phyloP scores from a whole-genome alignment of 179 eudicot genomes.

The Nepenthes alata region DNA sequence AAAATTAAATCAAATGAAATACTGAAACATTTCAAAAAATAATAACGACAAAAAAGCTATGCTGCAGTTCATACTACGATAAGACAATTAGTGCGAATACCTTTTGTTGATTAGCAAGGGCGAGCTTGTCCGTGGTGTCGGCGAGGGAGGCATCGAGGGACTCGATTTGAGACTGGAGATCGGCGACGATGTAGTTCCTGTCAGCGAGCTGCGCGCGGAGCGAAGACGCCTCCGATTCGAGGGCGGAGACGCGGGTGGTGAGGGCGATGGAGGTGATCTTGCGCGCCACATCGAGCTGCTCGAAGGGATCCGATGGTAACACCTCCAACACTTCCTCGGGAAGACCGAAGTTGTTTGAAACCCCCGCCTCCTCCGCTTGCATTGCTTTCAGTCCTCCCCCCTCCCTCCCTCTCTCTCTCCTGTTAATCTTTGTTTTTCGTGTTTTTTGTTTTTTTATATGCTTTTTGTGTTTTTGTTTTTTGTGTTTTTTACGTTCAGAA shows the following conservation, averaged over 20 bases:
- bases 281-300: conserved; percentile 84
- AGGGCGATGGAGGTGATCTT: conserved; percentile 96
- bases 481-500: no score
- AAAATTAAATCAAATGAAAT: no score
- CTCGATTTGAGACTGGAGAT: conserved; percentile 46
- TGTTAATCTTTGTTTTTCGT: neutral
- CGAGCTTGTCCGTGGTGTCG: conserved; percentile 37
- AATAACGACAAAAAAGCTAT: neutral
- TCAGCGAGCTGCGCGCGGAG: conserved; percentile 48
- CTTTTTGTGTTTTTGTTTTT: neutral
- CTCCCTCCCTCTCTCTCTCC: neutral
- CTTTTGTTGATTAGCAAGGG: conserved; percentile 38
- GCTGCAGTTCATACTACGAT: neutral
- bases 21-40: neutral
- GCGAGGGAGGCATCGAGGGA: conserved; percentile 47
- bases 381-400: neutral
- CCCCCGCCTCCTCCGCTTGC: conserved; percentile 9
- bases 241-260: conserved; percentile 68
- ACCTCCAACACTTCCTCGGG: conserved; percentile 53
- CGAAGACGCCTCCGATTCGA: conserved; percentile 57
- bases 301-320: conserved; percentile 75
- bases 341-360: conserved; percentile 42
- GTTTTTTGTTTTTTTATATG: neutral
- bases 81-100: conserved; percentile 5
- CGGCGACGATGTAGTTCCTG: conserved; percentile 37